Evolutionary conservation across 805 yeast species (phyloP), one percentile per base, ranked within the genome.

Genomic region (Wickerhamomyces sydowiorum): DNA sequence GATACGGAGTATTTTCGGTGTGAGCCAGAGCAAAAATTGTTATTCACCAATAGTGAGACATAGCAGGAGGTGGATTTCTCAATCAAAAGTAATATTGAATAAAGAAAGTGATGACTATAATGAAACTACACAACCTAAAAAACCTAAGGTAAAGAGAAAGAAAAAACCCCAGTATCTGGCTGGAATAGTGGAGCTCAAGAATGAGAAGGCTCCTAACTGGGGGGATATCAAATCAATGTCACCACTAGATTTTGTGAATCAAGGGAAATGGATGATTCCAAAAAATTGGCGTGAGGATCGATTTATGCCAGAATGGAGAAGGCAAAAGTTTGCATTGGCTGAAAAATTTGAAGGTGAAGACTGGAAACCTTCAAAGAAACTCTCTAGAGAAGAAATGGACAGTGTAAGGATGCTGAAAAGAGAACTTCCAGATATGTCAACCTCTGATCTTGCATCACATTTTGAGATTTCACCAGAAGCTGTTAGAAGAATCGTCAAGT

Each of bases 381-480:
- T 90, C 6, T 78, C 87, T 9, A 67, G 93, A 39, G 80, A 74
- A 37, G 76, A 82, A 9, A 86, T 88, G 73, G 77, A 75, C 17
- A 78, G 78, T 42, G 70, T 90, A 4, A 64, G 85, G 41, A 57
- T 67, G 5, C 52, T 88, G 37, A 83, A 78, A 51, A 61, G 61
- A 13, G 65, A 72, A 23, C 54, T 66, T 47, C 96, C 96, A 0
- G 69, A 74, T n/a, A 48, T 85, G 40, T 75, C 73, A 4, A 72
- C 82, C 2, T 64, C 66, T 3, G 82, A 78, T 34, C 58, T 90
- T 6, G 82, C 88, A 0, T 66, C 73, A 25, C 73, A 73, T 54
- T 89, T 83, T 61, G 67, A 73, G 38, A 72, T 87, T 5, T 83
- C 93, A 1, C 91, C 95, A 1, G 95, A 89, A 50, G 86, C 90